A percentile compares a stretch with the other conserved stretches of the same genome.
Evolutionary conservation across 176 grass and related monocot species (phyloP).

Genomic region (Hordeum vulgare): MorexV3_pseudomolecules_assembly NC_058519.1:485439361-485439860

Average conservation of each 20-base stretch:
- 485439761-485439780: conserved; percentile 93
- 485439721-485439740: too few relatives aligned
- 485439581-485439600: background rate
- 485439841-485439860: conserved; percentile 67
- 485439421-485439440: conserved; percentile 48
- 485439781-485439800: conserved; percentile 71
- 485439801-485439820: conserved; percentile 70
- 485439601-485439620: conserved; percentile 5
- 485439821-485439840: conserved; percentile 71
- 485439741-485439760: too few relatives aligned
- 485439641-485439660: conserved; percentile 41
- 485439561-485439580: background rate
- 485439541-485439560: background rate
- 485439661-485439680: too few relatives aligned
- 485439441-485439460: conserved; percentile 18
- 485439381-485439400: conserved; percentile 62
- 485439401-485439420: conserved; percentile 71
- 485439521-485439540: background rate
- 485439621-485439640: conserved; percentile 44
- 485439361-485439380: conserved; percentile 49
- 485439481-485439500: conserved; percentile 58
- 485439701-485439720: too few relatives aligned
- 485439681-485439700: too few relatives aligned
- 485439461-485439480: conserved; percentile 47
- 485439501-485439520: conserved; percentile 40